These are phyloP conservation scores for Podospora sp. DNA, from an alignment of 495 filamentous ascomycete species.

Conservation along the genomic window DNA sequence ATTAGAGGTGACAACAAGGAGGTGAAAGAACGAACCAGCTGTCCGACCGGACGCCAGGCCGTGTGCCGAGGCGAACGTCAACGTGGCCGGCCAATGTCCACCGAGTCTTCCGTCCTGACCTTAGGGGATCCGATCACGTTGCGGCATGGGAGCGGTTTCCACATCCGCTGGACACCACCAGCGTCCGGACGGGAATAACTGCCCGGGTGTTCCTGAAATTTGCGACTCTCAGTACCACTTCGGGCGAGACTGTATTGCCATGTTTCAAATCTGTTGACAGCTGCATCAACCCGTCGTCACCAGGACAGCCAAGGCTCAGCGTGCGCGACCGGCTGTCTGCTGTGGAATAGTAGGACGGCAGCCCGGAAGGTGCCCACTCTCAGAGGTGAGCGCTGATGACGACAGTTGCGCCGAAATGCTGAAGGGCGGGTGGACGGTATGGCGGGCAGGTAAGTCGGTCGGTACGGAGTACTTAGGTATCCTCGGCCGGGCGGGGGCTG, in stretches of 20 bases:
- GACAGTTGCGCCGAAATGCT: neutral
- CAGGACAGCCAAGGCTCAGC: neutral
- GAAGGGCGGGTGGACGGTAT: neutral
- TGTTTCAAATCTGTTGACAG: constrained; percentile 22
- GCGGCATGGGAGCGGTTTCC: constrained; percentile 17
- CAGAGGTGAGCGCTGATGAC: neutral
- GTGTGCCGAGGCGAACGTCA: constrained; percentile 5
- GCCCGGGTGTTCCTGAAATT: neutral
- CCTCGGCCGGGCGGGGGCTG: neutral
- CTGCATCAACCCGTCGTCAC: neutral
- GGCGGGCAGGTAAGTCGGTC: neutral
- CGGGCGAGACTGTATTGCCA: neutral
- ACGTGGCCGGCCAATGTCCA: constrained; percentile 13
- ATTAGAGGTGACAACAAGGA: constrained; percentile 8
- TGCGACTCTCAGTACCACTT: constrained; percentile 13
- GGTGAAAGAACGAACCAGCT: constrained; percentile 17
- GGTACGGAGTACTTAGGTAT: too few species aligned
- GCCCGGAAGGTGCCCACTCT: neutral
- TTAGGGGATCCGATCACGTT: constrained; percentile 11
- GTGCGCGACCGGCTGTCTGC: neutral
- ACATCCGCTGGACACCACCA: constrained; percentile 22
- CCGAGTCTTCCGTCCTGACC: constrained; percentile 5
- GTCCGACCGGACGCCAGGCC: neutral
- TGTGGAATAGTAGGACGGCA: neutral
- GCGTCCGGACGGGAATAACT: neutral